Percentiles rank a stretch among this genome's conserved stretches.
Evolutionary conservation across 1,284 basidiomycete species (phyloP).

Genomic region (Cutaneotrichosporon daszewskae): DNA sequence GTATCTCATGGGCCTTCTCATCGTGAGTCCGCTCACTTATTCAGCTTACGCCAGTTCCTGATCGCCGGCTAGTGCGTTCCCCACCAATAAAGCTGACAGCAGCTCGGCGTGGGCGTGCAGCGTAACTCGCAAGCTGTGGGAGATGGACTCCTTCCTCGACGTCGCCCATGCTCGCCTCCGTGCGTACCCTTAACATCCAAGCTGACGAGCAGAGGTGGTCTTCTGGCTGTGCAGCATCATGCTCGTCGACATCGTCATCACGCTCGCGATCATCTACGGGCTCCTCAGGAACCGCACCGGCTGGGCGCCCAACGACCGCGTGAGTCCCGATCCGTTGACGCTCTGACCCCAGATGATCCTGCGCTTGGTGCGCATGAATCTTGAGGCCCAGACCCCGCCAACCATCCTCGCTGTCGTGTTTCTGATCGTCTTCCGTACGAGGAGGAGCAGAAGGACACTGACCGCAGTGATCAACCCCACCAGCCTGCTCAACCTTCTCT

Average conservation of each 20-base stretch:
- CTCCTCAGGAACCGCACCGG: conserved; percentile 23
- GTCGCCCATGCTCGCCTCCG: neutral
- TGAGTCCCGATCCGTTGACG: neutral
- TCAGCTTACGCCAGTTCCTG: neutral
- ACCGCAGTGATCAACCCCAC: conserved; percentile 11
- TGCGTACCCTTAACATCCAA: neutral
- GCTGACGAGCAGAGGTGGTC: conserved; percentile 1
- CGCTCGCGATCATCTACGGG: conserved; percentile 20
- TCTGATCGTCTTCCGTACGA: conserved; percentile 22
- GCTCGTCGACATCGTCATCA: conserved; percentile 28
- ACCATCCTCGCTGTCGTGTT: conserved; percentile 20
- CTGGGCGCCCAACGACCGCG: conserved; percentile 28
- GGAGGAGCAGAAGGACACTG: too few relatives aligned
- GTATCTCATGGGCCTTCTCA: conserved; percentile 18
- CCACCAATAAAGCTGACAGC: neutral
- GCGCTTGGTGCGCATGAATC: conserved; percentile 24
- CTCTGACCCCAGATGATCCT: conserved; percentile 15
- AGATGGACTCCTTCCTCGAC: neutral
- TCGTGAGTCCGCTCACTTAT: conserved; percentile 8
- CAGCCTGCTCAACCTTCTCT: conserved; percentile 14
- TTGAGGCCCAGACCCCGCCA: conserved; percentile 28
- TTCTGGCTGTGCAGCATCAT: conserved; percentile 22
- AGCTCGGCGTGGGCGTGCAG: neutral
- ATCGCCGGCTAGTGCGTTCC: neutral
- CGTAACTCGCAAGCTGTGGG: neutral